Base-by-base conservation (phyloP, 495 filamentous ascomycete species). In the Neurospora tetraspora region DNA sequence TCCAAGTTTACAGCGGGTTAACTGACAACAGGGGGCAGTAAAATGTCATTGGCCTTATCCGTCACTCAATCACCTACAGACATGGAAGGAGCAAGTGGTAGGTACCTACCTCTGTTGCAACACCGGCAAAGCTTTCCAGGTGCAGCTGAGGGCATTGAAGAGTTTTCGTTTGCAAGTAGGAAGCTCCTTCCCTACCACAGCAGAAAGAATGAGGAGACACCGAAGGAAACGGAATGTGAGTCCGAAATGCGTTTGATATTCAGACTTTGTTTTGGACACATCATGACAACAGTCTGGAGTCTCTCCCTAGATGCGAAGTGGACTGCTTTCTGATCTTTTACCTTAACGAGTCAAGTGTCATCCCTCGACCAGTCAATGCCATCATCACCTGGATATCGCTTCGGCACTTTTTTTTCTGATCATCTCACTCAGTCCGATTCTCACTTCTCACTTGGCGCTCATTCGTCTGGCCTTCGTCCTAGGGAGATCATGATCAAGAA, bases 351-450 rank as follows among this genome's bases (percentile, higher is more conserved):
- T 65, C 27, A 65, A 18, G 6, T 18, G 53, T 18, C 53, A 65
- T 65, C 31, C 53, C 53, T 65, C 27, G 23, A 34, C 53, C 53
- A 65, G 23, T 18, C 53, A 34, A 65, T 65, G 53, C 34, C 53
- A 65, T 34, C 38, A 73, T 39, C 72, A 38, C 72, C 69, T 69
- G 69, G 72, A 68, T 38, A 39, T 69, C n/a, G n/a, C n/a, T n/a
- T n/a, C n/a, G n/a, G n/a, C n/a, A n/a, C n/a, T n/a, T n/a, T n/a
- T n/a, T n/a, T n/a, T n/a, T n/a, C n/a, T n/a, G n/a, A n/a, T n/a
- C 59, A 37, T 53, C 43, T 40, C 69, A 18, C 69, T 18, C 59
- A 34, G 38, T 27, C n/a, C n/a, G n/a, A n/a, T n/a, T 53, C 2
- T 61, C 53, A 65, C 53, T 65, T 34, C 5, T 65, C 27, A 65